phyloP scores from a whole-genome alignment of 2,329 filamentous ascomycete species.

The Colletotrichum sp. region DNA sequence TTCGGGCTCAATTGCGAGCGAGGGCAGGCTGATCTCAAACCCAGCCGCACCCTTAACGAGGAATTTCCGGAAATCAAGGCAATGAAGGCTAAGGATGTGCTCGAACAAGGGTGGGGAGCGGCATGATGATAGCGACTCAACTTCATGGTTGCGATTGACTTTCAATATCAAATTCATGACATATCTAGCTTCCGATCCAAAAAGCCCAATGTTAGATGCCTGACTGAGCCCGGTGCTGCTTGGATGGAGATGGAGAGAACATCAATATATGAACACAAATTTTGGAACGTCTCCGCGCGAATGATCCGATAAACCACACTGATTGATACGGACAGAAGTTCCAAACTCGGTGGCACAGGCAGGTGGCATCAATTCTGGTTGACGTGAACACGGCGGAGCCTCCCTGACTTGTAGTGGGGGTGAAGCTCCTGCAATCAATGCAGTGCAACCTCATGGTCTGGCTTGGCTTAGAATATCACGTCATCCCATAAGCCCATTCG shows the following conservation, averaged over 20 bases:
- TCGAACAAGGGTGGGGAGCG: not conserved
- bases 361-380: not conserved
- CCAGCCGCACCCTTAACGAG: not conserved
- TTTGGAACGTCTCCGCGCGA: not conserved
- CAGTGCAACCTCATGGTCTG: not conserved
- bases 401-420: not conserved
- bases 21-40: not conserved
- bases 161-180: not conserved
- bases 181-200: not conserved
- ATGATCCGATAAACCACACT: not conserved
- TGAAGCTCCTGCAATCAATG: not conserved
- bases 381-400: not conserved
- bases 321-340: not conserved
- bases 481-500: not conserved
- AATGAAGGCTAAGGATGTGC: not conserved
- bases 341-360: not conserved
- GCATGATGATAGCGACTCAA: not conserved
- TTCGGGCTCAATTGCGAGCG: not conserved
- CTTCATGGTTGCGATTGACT: not conserved
- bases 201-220: not conserved
- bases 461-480: not conserved
- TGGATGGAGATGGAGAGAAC: not conserved
- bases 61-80: not conserved
- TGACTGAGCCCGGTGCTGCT: not conserved
- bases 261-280: fast-evolving